Conservation (phyloP, 1,284 basidiomycete genomes). For the Neonothopanus nambi region DNA sequence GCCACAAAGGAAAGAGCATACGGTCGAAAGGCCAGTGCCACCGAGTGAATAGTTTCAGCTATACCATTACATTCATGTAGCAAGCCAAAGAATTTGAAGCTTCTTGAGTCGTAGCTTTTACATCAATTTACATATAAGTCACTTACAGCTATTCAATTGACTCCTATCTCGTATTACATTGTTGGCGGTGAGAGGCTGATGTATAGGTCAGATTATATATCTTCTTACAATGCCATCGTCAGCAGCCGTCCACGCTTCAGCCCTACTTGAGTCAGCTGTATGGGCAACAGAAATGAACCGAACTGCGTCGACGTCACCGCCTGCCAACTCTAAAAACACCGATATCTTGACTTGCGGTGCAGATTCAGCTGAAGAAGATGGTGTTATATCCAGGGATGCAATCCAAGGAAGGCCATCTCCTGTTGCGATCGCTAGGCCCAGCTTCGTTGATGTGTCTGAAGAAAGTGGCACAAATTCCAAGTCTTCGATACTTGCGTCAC, state of each 20-base stretch:
- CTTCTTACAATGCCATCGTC: slow-evolving; percentile 59
- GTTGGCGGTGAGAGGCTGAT: too few relatives aligned
- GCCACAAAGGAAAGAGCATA: too few relatives aligned
- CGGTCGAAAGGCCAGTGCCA: too few relatives aligned
- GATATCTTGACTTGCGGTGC: slow-evolving; percentile 33
- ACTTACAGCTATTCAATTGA: too few relatives aligned
- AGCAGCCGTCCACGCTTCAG: slow-evolving; percentile 56
- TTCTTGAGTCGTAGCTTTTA: too few relatives aligned
- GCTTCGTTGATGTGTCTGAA: slow-evolving; percentile 12
- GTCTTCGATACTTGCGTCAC: slow-evolving; percentile 57
- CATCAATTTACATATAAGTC: too few relatives aligned
- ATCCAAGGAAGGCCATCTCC: slow-evolving; percentile 60
- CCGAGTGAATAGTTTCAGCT: too few relatives aligned
- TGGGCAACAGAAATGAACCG: slow-evolving; percentile 34
- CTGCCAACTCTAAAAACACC: slow-evolving; percentile 42
- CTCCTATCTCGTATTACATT: too few relatives aligned
- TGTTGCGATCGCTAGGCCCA: slow-evolving; percentile 50
- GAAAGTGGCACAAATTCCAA: slow-evolving; percentile 38
- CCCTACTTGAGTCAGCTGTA: slow-evolving; percentile 6
- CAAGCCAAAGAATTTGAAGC: too few relatives aligned
- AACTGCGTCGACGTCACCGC: slow-evolving; percentile 50
- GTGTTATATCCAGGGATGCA: slow-evolving; percentile 29
- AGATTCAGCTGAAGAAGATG: slow-evolving; percentile 34
- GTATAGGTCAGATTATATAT: slow-evolving; percentile 31
- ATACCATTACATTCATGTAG: too few relatives aligned